These are phyloP conservation scores for Pseudonitzschia multiseries DNA, from an alignment of 108 stramenopile genomes.

Conservation along the genomic window DNA sequence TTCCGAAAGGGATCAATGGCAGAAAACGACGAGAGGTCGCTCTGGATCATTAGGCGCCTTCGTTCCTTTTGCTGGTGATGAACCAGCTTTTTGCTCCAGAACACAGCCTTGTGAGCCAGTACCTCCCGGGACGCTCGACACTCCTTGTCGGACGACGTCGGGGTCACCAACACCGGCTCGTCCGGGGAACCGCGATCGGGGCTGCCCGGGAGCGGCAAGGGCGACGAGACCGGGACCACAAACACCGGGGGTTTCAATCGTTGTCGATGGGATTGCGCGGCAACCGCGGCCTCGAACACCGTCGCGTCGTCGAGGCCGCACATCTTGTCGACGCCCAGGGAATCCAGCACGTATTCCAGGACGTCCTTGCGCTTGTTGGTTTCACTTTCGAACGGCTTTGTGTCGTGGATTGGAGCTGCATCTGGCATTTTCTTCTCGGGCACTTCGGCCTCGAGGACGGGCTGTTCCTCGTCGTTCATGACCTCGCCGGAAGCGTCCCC, in stretches of 20 bases:
- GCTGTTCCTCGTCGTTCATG: no score
- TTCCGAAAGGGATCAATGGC: background rate
- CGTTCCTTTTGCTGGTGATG: background rate
- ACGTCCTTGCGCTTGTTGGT: background rate
- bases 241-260: background rate
- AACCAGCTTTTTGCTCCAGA: background rate
- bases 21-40: background rate
- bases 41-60: background rate
- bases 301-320: background rate
- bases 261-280: background rate
- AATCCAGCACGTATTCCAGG: background rate
- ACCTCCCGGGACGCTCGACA: background rate
- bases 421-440: no score
- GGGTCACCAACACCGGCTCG: background rate
- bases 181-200: no score
- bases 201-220: background rate
- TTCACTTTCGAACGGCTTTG: background rate
- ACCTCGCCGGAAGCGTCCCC: no score
- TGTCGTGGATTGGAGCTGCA: no score
- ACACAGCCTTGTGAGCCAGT: background rate
- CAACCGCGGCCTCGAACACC: background rate
- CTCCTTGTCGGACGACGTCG: background rate
- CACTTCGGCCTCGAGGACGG: no score
- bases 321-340: background rate
- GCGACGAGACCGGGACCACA: background rate